phyloP scores from a whole-genome alignment of 2,329 filamentous ascomycete genomes.

The Knufia petricola region DNA sequence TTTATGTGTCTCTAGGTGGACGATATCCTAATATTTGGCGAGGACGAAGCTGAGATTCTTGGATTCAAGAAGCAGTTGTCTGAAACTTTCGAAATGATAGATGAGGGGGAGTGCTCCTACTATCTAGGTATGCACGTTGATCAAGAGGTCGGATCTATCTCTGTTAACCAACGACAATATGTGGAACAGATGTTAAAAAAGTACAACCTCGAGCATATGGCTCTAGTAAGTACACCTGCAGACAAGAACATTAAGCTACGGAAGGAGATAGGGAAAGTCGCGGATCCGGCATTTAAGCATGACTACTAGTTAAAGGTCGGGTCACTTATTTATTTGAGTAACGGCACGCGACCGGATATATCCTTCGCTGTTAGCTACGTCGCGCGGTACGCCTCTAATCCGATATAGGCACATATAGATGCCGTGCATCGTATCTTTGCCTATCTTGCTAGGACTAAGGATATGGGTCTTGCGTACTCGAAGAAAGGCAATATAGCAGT shows the following conservation, averaged over 20 bases:
- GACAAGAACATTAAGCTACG: neutral
- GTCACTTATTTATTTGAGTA: constrained; percentile 3
- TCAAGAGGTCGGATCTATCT: neutral
- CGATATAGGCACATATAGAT: constrained; percentile 4
- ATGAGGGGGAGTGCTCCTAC: constrained; percentile 9
- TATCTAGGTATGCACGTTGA: constrained; percentile 13
- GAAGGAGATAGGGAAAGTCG: neutral
- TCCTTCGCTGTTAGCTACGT: neutral
- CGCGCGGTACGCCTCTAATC: constrained; percentile 2
- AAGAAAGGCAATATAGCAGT: neutral
- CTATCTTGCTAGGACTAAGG: constrained; percentile 1
- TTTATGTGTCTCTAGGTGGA: constrained; percentile 12
- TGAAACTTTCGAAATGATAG: constrained; percentile 12
- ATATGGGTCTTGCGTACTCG: neutral
- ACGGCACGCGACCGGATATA: constrained; percentile 9
- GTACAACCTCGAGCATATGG: constrained; percentile 7
- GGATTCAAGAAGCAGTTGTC: constrained; percentile 6
- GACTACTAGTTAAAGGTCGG: constrained; percentile 11
- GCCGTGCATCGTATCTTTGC: neutral
- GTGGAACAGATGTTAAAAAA: constrained; percentile 9
- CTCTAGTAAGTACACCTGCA: neutral
- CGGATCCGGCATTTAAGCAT: neutral
- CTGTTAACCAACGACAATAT: constrained; percentile 10
- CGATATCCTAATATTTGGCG: constrained; percentile 12
- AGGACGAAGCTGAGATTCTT: constrained; percentile 1